Evolutionary conservation across 257 asterid genomes (phyloP).

Genomic region (Nicotiana benthamiana): DNA sequence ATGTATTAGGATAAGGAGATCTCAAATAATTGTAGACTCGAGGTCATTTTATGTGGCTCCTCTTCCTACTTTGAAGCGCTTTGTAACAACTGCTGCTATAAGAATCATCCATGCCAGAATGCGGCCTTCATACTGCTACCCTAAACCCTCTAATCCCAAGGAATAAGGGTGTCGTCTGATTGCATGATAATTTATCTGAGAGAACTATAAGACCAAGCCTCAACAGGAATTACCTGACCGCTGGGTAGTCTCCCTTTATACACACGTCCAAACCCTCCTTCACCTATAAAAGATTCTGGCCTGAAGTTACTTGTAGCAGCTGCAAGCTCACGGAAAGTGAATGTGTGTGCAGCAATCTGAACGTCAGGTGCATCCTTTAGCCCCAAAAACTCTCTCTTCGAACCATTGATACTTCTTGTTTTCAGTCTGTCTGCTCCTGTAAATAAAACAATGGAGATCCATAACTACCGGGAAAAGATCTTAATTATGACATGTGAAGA

Average conservation of each 20-base stretch:
- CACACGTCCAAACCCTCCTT: slow-evolving; percentile 95
- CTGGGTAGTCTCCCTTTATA: slow-evolving; percentile 68
- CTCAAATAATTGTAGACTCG: background rate
- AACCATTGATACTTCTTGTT: slow-evolving; percentile 47
- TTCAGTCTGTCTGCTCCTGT: slow-evolving; percentile 77
- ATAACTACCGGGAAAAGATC: slow-evolving; percentile 4
- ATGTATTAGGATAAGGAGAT: background rate
- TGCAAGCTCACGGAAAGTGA: slow-evolving; percentile 93
- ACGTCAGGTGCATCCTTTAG: slow-evolving; percentile 53
- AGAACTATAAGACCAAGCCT: background rate
- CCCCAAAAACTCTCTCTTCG: slow-evolving; percentile 47
- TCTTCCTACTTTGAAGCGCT: background rate
- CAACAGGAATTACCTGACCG: slow-evolving; percentile 59
- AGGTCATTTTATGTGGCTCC: background rate
- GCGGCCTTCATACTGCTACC: background rate
- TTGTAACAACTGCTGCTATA: background rate
- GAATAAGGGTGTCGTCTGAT: background rate
- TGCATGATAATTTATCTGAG: background rate
- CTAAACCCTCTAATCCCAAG: background rate
- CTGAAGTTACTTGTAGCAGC: slow-evolving; percentile 78
- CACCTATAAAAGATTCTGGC: slow-evolving; percentile 87
- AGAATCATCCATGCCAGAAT: background rate
- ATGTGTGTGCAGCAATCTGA: slow-evolving; percentile 94
- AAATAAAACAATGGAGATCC: slow-evolving; percentile 8
- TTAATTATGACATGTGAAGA: background rate